Base-by-base conservation (phyloP, 768 basidiomycete genomes). In the Flagelloscypha sp. region DNA sequence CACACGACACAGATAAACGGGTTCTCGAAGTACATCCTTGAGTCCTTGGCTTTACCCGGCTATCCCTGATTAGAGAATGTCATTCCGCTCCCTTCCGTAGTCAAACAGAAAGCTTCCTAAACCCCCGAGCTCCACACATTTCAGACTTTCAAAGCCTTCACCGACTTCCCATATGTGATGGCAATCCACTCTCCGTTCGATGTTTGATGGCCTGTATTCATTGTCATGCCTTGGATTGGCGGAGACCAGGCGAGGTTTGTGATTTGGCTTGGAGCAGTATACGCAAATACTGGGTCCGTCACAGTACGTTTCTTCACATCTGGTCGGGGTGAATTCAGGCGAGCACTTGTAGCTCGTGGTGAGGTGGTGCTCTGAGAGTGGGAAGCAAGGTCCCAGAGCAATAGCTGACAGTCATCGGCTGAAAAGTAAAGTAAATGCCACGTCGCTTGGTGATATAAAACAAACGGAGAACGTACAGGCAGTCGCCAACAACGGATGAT, bases 331-430 rank as follows among this genome's bases (percentile, higher is more conserved):
- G 85, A 86, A 53, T 83, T 83, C 35, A 85, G 59, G 5, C 86
- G 73, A 23, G 83, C 76, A 36, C 77, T 75, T 11, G 72, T 65
- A 30, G 77, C 72, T n/a, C 82, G 71, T 15, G 83, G 84, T 20
- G 81, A 85, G 15, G 78, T 68, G 3, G 74, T 71, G 24, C 61
- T 66, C 45, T 70, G 76, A 7, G 78, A 71, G 50, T 79, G 66
- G 35, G 66, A 63, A 39, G 78, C 66, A 28, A 95, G 71, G 54
- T 98, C 93, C 87, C 93, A 98, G 10, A 98, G 56, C 7, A 95
- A 64, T n/a, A 95, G 66, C 61, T 94, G 92, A 44, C 84, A 84
- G 59, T 98, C 93, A 55, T 98, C 93, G 37, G 79, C 92, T 95
- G 52, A 11, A 33, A 29, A 17, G 24, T 24, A 36, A n/a, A 12